These are phyloP conservation scores for Quercus cerris DNA, from an alignment of 306 rosid genomes.

Conservation along the genomic window DNA sequence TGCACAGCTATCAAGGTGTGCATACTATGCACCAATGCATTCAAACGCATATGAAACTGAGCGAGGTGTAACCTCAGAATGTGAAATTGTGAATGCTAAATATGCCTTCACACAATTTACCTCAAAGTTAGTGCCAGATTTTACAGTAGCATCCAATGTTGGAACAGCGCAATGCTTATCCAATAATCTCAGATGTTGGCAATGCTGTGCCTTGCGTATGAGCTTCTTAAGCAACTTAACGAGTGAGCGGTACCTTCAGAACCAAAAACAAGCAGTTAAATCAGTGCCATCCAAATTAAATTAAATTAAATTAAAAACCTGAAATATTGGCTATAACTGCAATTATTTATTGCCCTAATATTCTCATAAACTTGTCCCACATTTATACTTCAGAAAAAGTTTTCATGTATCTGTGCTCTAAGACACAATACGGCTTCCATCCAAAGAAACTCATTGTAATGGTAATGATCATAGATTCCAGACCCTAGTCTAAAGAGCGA, in stretches of 20 bases:
- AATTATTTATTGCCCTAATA: neutral
- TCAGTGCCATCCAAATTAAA: neutral
- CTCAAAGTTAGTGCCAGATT: constrained; percentile 36
- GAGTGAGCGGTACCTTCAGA: constrained; percentile 59
- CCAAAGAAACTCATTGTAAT: neutral
- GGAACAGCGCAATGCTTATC: constrained; percentile 65
- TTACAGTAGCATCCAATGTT: constrained; percentile 24
- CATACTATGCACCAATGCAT: neutral
- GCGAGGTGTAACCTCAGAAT: constrained; percentile 13
- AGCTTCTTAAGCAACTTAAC: constrained; percentile 54
- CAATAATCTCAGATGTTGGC: constrained; percentile 55
- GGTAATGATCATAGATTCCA: neutral
- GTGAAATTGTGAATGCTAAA: neutral
- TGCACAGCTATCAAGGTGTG: constrained; percentile 9
- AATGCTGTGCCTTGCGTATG: constrained; percentile 51
- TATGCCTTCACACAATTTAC: constrained; percentile 10
- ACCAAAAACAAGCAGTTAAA: constrained; percentile 22
- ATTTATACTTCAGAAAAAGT: neutral
- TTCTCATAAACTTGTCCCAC: neutral
- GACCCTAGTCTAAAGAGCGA: neutral
- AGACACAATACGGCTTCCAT: neutral
- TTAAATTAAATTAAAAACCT: neutral
- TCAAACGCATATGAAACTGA: neutral
- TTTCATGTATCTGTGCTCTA: neutral
- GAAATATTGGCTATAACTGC: neutral